Evolutionary conservation across 1,284 basidiomycete genomes (phyloP).

Genomic region (Ganoderma lingzhi): DNA sequence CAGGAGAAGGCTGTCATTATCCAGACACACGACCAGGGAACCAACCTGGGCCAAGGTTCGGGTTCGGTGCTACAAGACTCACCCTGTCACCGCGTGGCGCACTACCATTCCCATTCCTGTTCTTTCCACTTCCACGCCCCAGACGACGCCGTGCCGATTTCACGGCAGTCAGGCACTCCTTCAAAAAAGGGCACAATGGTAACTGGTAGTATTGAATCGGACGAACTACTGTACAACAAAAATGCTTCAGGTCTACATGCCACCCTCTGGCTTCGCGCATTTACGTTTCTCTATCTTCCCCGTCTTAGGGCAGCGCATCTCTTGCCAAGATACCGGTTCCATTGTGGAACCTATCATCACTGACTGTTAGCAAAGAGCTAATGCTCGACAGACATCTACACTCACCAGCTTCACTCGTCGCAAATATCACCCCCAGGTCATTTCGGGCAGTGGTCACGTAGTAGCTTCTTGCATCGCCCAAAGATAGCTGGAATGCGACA

Average conservation of each 20-base stretch:
- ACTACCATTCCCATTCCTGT: neutral
- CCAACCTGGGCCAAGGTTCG: neutral
- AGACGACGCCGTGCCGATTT: neutral
- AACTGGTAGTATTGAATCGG: neutral
- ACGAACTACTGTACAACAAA: neutral
- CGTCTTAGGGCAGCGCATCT: slow-evolving; percentile 90
- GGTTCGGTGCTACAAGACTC: neutral
- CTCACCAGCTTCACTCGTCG: slow-evolving; percentile 81
- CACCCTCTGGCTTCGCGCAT: slow-evolving; percentile 84
- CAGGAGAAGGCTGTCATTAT: neutral
- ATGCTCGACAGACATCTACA: slow-evolving; percentile 14
- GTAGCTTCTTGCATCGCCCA: slow-evolving; percentile 94
- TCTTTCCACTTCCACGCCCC: neutral
- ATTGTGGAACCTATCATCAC: slow-evolving; percentile 71
- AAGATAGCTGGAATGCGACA: slow-evolving; percentile 56
- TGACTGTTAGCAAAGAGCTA: neutral
- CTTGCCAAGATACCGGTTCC: slow-evolving; percentile 89
- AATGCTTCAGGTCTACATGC: slow-evolving; percentile 27
- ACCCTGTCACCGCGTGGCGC: neutral
- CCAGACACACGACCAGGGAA: neutral
- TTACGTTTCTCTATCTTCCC: slow-evolving; percentile 86
- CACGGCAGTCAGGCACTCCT: too few relatives aligned
- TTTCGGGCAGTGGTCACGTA: slow-evolving; percentile 96
- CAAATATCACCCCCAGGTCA: slow-evolving; percentile 92
- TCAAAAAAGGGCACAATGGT: neutral